Conservation (phyloP, 108 stramenopile species). For the Nitzschia palea region DNA sequence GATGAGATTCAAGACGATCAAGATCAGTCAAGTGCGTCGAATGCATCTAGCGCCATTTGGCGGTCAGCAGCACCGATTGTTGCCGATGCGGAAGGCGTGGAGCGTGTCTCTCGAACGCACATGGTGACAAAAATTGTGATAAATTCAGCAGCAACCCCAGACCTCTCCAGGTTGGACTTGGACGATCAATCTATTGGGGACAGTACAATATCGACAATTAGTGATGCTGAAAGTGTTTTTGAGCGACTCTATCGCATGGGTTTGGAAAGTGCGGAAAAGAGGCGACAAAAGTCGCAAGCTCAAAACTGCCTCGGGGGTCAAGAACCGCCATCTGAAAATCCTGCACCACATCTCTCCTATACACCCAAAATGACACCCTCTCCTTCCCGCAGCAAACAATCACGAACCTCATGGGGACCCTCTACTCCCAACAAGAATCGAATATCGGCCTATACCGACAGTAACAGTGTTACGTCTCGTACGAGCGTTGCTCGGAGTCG, state of each 20-base stretch:
- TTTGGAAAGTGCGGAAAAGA: constrained; percentile 6
- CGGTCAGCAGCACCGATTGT: too few species aligned
- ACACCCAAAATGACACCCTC: constrained; percentile 3
- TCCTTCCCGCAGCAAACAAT: not conserved
- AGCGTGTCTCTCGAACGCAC: constrained; percentile 9
- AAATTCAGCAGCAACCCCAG: not conserved
- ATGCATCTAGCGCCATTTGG: too few species aligned
- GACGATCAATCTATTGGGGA: constrained; percentile 17
- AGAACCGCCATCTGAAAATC: not conserved
- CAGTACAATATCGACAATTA: constrained; percentile 24
- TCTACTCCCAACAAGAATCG: constrained; percentile 6
- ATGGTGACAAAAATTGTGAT: not conserved
- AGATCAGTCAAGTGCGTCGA: not conserved
- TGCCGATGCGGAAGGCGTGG: not conserved
- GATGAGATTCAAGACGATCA: not conserved
- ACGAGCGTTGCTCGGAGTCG: too few species aligned
- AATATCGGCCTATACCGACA: not conserved
- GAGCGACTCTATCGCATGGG: constrained; percentile 31
- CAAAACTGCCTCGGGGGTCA: not conserved
- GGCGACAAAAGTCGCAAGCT: not conserved
- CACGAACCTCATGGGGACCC: not conserved
- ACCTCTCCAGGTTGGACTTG: not conserved
- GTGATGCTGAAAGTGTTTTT: constrained; percentile 27
- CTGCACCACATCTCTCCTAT: constrained; percentile 5
- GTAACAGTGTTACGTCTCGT: not conserved